Evolutionary conservation across 2,329 filamentous ascomycete species (phyloP), one percentile per base, ranked within the genome.

Genomic region (Penicillium janthinellum): DNA sequence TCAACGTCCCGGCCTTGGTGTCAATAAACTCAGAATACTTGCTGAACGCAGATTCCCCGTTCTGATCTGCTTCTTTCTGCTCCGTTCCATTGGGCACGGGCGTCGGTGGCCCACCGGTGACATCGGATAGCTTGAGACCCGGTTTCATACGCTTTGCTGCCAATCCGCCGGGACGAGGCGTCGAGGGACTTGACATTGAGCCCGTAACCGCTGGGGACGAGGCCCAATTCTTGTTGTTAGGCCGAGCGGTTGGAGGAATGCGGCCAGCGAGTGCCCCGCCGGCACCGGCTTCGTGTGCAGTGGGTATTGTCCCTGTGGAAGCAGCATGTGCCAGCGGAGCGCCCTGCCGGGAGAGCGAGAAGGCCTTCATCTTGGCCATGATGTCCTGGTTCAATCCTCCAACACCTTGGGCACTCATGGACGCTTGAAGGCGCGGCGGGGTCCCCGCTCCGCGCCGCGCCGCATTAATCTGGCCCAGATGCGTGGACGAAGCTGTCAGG

Each of bases 1-100:
- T 96, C 63, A 99, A 82, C 68, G 90, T 96, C 11, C 95, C 95
- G 53, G 91, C 91, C 71, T 97, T 91, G 0, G 92, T 89, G 72
- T 99, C 93, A 61, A 99, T 91, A 71, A 90, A 95, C 64, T 97
- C 88, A 35, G 88, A 82, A 68, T 88, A 91, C 70, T 89, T 88
- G 70, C 85, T 87, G 74, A 91, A 84, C 54, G 83, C 77, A 4
- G 81, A 81, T 15, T 78, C 67, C 5, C 60, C 64, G 14, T 60
- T 66, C 31, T 54, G 38, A 76, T 53, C 73, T 42, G 22, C 47
- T 25, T 54, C 52, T 45, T 62, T 67, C 25, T 55, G 65, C 17
- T 56, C 69, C 56, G 60, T 58, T 47, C 68, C 70, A 14, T 67
- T 58, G 12, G 75, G 67, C 1, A 28, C 22, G 22, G 73, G 75